Percentiles rank a stretch among this genome's conserved stretches.
phyloP scores from a whole-genome alignment of 1,139 yeast genomes.

The Pichia sp. region DNA sequence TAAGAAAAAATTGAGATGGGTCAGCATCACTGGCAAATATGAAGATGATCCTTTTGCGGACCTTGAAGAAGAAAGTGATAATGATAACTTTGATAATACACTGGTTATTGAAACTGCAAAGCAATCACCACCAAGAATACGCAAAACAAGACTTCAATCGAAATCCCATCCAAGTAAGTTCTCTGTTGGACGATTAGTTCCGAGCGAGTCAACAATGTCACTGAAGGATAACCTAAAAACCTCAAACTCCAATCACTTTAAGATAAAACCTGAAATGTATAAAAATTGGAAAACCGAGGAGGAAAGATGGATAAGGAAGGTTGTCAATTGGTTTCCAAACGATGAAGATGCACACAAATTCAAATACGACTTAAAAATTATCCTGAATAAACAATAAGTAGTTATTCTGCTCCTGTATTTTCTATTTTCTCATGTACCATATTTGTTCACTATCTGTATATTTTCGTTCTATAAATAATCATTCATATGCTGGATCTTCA shows the following conservation, averaged over 20 bases:
- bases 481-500: too few species aligned
- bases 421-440: too few species aligned
- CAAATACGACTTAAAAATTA: slow-evolving; percentile 23
- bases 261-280: slow-evolving; percentile 19
- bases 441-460: too few species aligned
- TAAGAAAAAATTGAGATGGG: slow-evolving; percentile 45
- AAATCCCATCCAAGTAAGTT: not conserved
- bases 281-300: slow-evolving; percentile 24
- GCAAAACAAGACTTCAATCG: not conserved
- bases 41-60: slow-evolving; percentile 33
- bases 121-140: not conserved
- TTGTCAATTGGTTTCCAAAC: slow-evolving; percentile 25
- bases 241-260: slow-evolving; percentile 9
- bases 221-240: not conserved
- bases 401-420: too few species aligned
- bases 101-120: not conserved
- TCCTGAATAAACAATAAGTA: slow-evolving; percentile 18
- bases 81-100: slow-evolving; percentile 11
- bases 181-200: slow-evolving; percentile 7
- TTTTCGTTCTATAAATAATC: too few species aligned
- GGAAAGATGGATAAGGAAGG: slow-evolving; percentile 24
- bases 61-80: slow-evolving; percentile 9
- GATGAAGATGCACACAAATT: slow-evolving; percentile 17
- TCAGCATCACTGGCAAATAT: slow-evolving; percentile 29
- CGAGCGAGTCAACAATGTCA: slow-evolving; percentile 12